phyloP scores from a whole-genome alignment of 2,329 filamentous ascomycete genomes.

The Xylariaceae sp. region DNA sequence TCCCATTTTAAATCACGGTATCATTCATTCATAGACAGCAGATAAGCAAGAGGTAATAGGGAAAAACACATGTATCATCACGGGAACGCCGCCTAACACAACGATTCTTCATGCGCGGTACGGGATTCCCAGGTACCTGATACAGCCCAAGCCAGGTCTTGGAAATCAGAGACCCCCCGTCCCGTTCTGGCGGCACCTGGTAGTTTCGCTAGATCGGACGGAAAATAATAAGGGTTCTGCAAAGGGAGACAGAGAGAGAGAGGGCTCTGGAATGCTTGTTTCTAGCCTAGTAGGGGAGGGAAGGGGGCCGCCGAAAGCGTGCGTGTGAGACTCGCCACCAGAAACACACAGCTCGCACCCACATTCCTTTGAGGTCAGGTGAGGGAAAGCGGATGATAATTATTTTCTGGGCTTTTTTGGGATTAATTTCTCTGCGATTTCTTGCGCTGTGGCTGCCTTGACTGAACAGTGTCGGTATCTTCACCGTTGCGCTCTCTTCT shows the following conservation, averaged over 20 bases:
- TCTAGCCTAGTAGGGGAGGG: slow-evolving; percentile 4
- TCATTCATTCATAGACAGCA: no score
- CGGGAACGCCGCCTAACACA: background rate
- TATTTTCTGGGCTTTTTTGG: background rate
- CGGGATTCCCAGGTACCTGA: no score
- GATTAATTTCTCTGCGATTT: background rate
- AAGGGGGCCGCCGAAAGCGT: slow-evolving; percentile 26
- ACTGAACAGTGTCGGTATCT: no score
- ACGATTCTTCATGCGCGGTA: background rate
- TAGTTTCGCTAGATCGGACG: background rate
- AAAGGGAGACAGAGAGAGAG: background rate
- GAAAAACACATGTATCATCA: background rate
- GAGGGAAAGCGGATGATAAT: slow-evolving; percentile 20
- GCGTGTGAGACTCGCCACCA: slow-evolving; percentile 16
- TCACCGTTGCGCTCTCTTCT: background rate
- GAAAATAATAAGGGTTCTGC: background rate
- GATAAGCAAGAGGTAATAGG: background rate
- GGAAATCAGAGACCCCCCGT: background rate
- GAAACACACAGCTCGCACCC: slow-evolving; percentile 13
- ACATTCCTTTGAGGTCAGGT: slow-evolving; percentile 27
- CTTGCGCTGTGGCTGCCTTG: slow-evolving; percentile 5
- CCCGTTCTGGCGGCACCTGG: background rate
- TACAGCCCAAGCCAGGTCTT: background rate
- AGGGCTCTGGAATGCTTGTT: slow-evolving; percentile 28
- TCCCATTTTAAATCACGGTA: background rate